A percentile compares a stretch with the other conserved stretches of the same genome.
Evolutionary conservation across 2,329 filamentous ascomycete genomes (phyloP).

Genomic region (Rhynchosporium graminicola): DNA sequence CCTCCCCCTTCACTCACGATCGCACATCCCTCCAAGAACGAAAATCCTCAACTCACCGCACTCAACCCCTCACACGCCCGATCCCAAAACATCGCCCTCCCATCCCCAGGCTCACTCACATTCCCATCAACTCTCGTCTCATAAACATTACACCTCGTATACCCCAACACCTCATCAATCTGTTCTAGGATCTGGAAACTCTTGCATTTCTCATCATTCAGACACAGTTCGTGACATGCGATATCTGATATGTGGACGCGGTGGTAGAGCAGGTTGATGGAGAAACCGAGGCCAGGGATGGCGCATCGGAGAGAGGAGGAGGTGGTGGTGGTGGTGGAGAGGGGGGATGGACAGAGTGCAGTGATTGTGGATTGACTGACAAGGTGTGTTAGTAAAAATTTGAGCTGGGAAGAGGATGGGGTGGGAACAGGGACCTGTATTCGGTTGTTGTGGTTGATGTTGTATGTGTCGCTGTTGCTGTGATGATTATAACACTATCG

Average conservation of each 20-base stretch:
- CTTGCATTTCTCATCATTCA: background rate
- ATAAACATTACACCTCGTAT: slow-evolving; percentile 9
- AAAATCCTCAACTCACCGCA: background rate
- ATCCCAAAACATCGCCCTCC: slow-evolving; percentile 15
- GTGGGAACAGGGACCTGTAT: background rate
- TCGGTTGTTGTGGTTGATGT: slow-evolving; percentile 6
- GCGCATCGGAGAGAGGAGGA: background rate
- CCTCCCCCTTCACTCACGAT: too few relatives aligned
- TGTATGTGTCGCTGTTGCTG: slow-evolving; percentile 2
- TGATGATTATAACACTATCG: background rate
- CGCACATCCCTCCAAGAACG: background rate
- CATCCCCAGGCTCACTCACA: background rate
- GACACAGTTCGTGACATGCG: slow-evolving; percentile 12
- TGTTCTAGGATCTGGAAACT: slow-evolving; percentile 15
- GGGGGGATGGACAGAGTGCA: slow-evolving; percentile 8
- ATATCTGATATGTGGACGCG: background rate
- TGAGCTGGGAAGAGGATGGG: background rate
- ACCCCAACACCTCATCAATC: slow-evolving; percentile 9
- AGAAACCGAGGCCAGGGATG: slow-evolving; percentile 8
- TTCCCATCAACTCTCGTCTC: slow-evolving; percentile 3
- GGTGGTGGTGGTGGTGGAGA: too few relatives aligned
- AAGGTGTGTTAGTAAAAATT: background rate
- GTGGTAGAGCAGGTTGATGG: background rate
- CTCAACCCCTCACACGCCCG: slow-evolving; percentile 12
- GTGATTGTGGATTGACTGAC: slow-evolving; percentile 7